Evolutionary conservation across 2,329 filamentous ascomycete genomes (phyloP).

Genomic region (Sclerotinia borealis): DNA sequence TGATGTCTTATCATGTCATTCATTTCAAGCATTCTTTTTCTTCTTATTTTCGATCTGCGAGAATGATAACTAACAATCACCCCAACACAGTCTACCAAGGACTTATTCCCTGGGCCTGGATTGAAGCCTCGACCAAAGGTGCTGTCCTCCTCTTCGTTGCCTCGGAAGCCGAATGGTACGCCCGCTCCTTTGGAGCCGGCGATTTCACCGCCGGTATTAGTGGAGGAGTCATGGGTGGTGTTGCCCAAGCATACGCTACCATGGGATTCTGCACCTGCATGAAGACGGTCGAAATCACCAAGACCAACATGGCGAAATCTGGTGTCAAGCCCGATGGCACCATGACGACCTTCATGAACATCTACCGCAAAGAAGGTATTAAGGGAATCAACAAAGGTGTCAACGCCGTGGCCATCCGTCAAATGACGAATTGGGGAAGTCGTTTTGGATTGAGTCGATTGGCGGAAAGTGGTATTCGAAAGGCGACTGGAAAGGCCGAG

Average conservation of each 20-base stretch:
- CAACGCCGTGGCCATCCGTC: conserved; percentile 95
- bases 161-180: conserved; percentile 95
- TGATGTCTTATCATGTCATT: neutral
- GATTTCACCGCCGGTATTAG: conserved; percentile 85
- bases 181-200: conserved; percentile 72
- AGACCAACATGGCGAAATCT: conserved; percentile 82
- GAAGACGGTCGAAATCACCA: conserved; percentile 99
- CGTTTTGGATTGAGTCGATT: conserved; percentile 91
- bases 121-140: conserved; percentile 99
- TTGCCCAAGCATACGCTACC: conserved; percentile 96
- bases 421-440: conserved; percentile 99
- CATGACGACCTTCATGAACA: conserved; percentile 92
- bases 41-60: neutral
- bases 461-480: conserved; percentile 83
- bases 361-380: conserved; percentile 92
- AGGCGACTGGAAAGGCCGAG: conserved; percentile 69
- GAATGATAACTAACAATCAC: conserved; percentile 24
- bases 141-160: conserved; percentile 98
- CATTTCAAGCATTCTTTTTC: neutral
- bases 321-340: conserved; percentile 85
- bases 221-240: conserved; percentile 88
- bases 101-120: conserved; percentile 99
- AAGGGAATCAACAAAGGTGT: conserved; percentile 96
- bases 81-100: conserved; percentile 82
- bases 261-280: conserved; percentile 99